Percentiles rank a stretch among this genome's conserved stretches.
Evolutionary conservation across 495 filamentous ascomycete genomes (phyloP).

Genomic region (Xylaria curta): DNA sequence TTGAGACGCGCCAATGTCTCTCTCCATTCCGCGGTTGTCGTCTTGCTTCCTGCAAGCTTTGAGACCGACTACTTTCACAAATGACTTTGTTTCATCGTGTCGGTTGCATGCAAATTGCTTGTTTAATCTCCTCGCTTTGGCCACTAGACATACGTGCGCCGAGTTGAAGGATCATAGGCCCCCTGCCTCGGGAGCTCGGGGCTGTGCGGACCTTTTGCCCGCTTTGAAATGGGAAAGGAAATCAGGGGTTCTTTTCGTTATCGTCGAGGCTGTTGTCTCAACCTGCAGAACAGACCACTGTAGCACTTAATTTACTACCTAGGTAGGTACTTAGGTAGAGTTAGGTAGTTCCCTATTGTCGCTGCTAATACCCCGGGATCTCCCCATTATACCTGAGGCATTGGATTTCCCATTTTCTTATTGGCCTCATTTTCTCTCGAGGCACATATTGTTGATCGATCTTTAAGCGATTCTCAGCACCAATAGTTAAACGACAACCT

Average conservation of each 20-base stretch:
- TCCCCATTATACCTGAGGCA: conserved; percentile 3
- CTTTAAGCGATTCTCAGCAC: conserved; percentile 4
- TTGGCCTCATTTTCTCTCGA: conserved; percentile 17
- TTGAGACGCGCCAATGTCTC: neutral
- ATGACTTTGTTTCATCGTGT: neutral
- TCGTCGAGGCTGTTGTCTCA: conserved; percentile 17
- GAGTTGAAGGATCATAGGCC: conserved; percentile 26
- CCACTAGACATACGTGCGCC: neutral
- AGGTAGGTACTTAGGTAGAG: too few relatives aligned
- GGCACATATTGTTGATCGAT: neutral
- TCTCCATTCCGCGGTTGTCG: neutral
- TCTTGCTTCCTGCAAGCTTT: too few relatives aligned
- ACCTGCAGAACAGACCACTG: neutral
- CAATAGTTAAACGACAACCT: neutral
- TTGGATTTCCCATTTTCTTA: conserved; percentile 21
- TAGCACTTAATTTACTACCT: neutral
- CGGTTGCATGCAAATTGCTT: neutral
- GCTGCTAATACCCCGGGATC: neutral
- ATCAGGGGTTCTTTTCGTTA: conserved; percentile 16
- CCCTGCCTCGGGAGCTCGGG: neutral
- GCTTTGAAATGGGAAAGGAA: conserved; percentile 13
- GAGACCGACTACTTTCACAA: neutral
- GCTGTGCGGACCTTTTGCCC: conserved; percentile 14
- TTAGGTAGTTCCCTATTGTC: neutral
- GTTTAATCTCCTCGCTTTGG: neutral